A percentile compares a stretch with the other conserved stretches of the same genome.
Evolutionary conservation across 768 basidiomycete species (phyloP).

Genomic region (Chiua virens): DNA sequence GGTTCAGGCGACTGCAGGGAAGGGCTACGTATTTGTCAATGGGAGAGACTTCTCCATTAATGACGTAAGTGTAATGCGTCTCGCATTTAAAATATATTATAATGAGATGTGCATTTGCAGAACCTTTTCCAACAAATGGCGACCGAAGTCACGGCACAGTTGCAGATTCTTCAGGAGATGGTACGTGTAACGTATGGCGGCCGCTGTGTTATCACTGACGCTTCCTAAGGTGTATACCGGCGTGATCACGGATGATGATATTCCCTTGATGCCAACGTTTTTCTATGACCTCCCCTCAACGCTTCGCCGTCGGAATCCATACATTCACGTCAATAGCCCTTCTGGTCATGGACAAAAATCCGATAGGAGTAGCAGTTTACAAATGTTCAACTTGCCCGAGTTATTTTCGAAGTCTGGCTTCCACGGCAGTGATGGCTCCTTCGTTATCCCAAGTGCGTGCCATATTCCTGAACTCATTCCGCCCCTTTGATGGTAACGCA

Average conservation of each 20-base stretch:
- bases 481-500: constrained; percentile 9
- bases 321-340: constrained; percentile 60
- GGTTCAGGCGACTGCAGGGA: constrained; percentile 29
- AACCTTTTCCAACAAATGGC: constrained; percentile 27
- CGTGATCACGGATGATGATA: constrained; percentile 51
- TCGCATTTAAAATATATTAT: background rate
- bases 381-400: constrained; percentile 32
- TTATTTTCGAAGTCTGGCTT: constrained; percentile 38
- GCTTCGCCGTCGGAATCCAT: constrained; percentile 65
- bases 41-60: constrained; percentile 74
- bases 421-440: constrained; percentile 41
- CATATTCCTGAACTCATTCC: background rate
- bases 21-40: constrained; percentile 83
- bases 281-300: constrained; percentile 90
- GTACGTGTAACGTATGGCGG: constrained; percentile 36
- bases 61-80: constrained; percentile 51
- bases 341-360: constrained; percentile 23
- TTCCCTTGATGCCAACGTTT: constrained; percentile 59
- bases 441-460: constrained; percentile 63
- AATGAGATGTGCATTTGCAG: constrained; percentile 8
- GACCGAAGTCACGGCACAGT: constrained; percentile 52
- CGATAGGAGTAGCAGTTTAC: constrained; percentile 6
- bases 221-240: constrained; percentile 54
- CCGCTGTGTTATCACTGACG: background rate
- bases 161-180: constrained; percentile 72